Conservation (phyloP, 2,329 filamentous ascomycete genomes). For the Clonostachys chloroleuca region DNA sequence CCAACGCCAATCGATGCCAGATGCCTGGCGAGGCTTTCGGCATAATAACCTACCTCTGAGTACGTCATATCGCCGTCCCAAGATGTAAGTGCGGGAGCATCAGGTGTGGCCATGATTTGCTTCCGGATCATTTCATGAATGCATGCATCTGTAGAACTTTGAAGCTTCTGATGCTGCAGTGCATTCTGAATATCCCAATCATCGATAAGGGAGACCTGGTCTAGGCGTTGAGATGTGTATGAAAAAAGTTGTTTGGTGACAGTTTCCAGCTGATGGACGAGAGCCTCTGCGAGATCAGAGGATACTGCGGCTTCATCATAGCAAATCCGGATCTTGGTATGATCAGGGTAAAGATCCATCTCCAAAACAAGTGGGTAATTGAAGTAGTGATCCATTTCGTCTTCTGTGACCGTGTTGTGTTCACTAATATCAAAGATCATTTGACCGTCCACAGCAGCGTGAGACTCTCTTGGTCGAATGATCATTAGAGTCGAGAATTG, state of each 20-base stretch:
- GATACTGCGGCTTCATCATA: background rate
- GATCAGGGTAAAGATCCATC: background rate
- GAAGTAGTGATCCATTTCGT: background rate
- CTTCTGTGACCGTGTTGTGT: background rate
- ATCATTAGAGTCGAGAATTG: conserved; percentile 6
- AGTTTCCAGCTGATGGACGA: conserved; percentile 1
- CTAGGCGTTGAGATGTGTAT: background rate
- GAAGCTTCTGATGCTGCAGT: conserved; percentile 10
- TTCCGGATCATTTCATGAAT: background rate
- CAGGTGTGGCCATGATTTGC: background rate
- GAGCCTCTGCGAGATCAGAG: background rate
- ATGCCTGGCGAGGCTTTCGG: background rate
- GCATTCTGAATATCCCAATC: background rate
- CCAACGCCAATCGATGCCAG: conserved; percentile 9
- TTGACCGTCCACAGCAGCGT: background rate
- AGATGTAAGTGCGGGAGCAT: background rate
- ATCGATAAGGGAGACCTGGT: background rate
- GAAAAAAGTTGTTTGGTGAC: background rate
- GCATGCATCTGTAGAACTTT: background rate
- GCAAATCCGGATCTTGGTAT: too few relatives aligned
- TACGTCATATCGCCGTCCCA: background rate
- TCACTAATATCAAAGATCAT: background rate
- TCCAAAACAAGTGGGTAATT: conserved; percentile 4
- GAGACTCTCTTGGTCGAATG: conserved; percentile 4
- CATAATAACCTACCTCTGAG: conserved; percentile 2